Conservation (phyloP, 441 rosid genomes). For the Euphorbia celastroides region DNA sequence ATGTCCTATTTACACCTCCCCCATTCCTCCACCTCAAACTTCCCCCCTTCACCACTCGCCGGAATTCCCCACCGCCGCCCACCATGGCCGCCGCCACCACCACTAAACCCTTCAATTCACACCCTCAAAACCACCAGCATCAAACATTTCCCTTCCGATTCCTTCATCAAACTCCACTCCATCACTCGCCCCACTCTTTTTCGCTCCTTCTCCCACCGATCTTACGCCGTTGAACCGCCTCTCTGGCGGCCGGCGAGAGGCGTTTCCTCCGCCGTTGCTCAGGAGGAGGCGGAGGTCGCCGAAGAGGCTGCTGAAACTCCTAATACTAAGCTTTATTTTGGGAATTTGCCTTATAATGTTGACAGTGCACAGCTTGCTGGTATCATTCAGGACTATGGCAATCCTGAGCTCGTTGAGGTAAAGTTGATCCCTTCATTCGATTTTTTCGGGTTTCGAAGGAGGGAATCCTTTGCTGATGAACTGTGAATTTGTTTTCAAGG, state of each 20-base stretch:
- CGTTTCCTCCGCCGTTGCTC: constrained; percentile 38
- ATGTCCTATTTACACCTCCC: background rate
- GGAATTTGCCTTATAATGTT: constrained; percentile 82
- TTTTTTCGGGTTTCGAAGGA: too few relatives aligned
- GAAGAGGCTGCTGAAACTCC: constrained; percentile 11
- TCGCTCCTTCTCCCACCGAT: constrained; percentile 15
- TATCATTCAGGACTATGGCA: constrained; percentile 65
- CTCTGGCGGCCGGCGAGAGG: constrained; percentile 32
- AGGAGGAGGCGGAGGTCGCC: constrained; percentile 38
- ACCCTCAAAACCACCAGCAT: constrained; percentile 31
- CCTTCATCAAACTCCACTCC: constrained; percentile 20
- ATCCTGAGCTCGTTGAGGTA: constrained; percentile 81
- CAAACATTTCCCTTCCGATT: constrained; percentile 22
- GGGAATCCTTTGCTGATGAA: too few relatives aligned
- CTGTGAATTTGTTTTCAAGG: constrained; percentile 32
- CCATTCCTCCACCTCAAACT: background rate
- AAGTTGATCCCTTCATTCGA: too few relatives aligned
- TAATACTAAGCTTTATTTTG: constrained; percentile 85
- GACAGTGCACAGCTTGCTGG: constrained; percentile 89
- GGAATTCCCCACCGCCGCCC: constrained; percentile 18
- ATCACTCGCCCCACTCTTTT: background rate
- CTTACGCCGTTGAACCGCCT: constrained; percentile 20
- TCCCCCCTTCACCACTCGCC: constrained; percentile 1
- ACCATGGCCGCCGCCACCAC: constrained; percentile 40
- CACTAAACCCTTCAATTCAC: constrained; percentile 38